These are phyloP conservation scores for Leishmania amazonensis DNA, from an alignment of 208 protist species.

Conservation along the genomic window DNA sequence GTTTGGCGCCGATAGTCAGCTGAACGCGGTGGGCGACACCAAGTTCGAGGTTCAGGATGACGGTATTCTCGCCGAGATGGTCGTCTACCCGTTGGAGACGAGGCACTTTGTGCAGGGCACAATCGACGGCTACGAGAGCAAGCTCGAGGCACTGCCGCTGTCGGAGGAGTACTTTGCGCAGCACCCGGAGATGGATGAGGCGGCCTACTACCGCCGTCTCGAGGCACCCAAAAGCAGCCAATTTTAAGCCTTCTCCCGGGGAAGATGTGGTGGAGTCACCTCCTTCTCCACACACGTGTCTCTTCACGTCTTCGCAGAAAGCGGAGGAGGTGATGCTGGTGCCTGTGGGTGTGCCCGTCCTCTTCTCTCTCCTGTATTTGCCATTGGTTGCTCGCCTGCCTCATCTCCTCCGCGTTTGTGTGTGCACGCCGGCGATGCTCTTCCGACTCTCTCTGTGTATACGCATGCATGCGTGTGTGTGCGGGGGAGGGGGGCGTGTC, in stretches of 20 bases:
- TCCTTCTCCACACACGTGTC: neutral
- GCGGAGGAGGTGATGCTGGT: neutral
- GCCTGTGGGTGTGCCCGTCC: neutral
- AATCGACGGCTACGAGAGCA: constrained; percentile 70
- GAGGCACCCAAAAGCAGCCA: constrained; percentile 46
- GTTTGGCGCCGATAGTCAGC: constrained; percentile 55
- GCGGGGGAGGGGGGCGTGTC: neutral
- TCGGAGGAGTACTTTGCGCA: constrained; percentile 74
- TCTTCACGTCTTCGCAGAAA: neutral
- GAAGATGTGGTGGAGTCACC: neutral
- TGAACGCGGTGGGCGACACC: constrained; percentile 51
- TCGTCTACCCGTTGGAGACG: constrained; percentile 71
- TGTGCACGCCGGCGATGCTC: neutral
- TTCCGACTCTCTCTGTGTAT: neutral
- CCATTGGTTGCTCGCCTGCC: neutral
- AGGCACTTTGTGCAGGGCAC: constrained; percentile 64
- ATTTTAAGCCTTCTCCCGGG: constrained; percentile 37
- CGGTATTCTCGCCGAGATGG: constrained; percentile 60
- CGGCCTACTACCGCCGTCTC: constrained; percentile 65
- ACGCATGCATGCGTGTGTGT: neutral
- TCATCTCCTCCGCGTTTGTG: neutral
- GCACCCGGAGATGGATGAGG: constrained; percentile 64
- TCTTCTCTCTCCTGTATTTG: neutral
- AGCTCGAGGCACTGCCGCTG: constrained; percentile 74
- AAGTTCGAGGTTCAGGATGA: constrained; percentile 59